Base-by-base conservation (phyloP, 2,329 filamentous ascomycete species). In the Nemania serpens region DNA sequence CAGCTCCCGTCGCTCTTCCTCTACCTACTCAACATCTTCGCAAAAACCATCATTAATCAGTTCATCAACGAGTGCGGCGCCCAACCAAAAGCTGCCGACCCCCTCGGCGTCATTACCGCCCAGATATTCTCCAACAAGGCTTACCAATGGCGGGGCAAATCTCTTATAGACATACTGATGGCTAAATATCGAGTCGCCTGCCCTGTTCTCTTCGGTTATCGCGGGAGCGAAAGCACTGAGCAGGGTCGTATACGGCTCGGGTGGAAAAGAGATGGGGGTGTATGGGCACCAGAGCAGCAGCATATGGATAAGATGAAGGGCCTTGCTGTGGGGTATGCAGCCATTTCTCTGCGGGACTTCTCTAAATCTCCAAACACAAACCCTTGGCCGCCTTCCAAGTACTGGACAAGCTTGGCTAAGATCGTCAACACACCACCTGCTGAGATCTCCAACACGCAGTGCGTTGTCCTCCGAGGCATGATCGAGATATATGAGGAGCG, bases 261-360 rank as follows among this genome's bases (percentile, higher is more conserved):
- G 0, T 96, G 92, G 91, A 84, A 81, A 75, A 85, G 81, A 66
- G 83, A 86, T 12, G 81, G 78, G 9, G 81, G 82, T 5, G 76
- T 77, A 6, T 94, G 84, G 79, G 80, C 90, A 61, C 78, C 81
- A 1, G 88, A 91, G 68, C 87, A 92, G 73, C 79, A 79, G n/a
- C 93, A 97, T 75, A 85, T 86, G 68, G 89, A 93, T 73, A 86
- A 90, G 61, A 94, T 96, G 89, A 88, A 86, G 3, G 94, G 93
- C 0, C 80, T 97, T 0, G 92, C 88, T 1, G 89, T 90, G 2
- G 94, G 94, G 0, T 99, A 90, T 71, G 91, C 93, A 0, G 87
- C 93, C 1, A 82, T 98, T 39, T 87, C 91, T 1, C 80, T 97
- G 9, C 88, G 94, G 49, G 91, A 96, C 73, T 97, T 96, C 71